Evolutionary conservation across 345 rosid genomes (phyloP).

Genomic region (Populus davidiana): DNA sequence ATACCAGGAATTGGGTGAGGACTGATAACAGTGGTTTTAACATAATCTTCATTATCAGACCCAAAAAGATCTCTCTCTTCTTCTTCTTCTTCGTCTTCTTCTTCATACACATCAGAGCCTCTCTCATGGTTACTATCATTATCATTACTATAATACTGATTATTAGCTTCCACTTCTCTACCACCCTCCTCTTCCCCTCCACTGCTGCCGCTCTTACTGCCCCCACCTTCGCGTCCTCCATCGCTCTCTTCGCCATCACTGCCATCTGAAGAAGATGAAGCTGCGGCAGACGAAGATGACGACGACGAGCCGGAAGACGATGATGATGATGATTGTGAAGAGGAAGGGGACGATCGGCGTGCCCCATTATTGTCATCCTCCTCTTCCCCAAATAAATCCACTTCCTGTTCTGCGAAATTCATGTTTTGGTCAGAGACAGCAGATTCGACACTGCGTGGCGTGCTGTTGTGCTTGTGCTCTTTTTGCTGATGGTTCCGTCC

Average conservation of each 20-base stretch:
- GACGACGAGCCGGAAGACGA: slow-evolving; percentile 38
- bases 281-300: neutral
- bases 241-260: slow-evolving; percentile 28
- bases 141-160: slow-evolving; percentile 9
- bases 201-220: slow-evolving; percentile 44
- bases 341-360: slow-evolving; percentile 47
- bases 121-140: slow-evolving; percentile 6
- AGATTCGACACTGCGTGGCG: no score
- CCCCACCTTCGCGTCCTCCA: slow-evolving; percentile 37
- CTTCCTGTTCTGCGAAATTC: slow-evolving; percentile 16
- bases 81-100: slow-evolving; percentile 12
- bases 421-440: neutral
- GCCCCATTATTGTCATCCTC: slow-evolving; percentile 22
- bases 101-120: slow-evolving; percentile 12
- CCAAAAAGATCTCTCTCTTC: slow-evolving; percentile 76
- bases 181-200: slow-evolving; percentile 37
- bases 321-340: slow-evolving; percentile 50
- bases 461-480: no score
- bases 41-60: slow-evolving; percentile 82
- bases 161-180: slow-evolving; percentile 42
- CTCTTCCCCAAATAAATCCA: slow-evolving; percentile 22
- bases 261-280: slow-evolving; percentile 17
- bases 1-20: slow-evolving; percentile 71
- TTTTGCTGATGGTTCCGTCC: no score
- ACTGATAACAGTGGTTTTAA: slow-evolving; percentile 64